Evolutionary conservation across 169 alveolate species (phyloP), one percentile per base, ranked within the genome.

Genomic region (Plasmodium yoelii): DNA sequence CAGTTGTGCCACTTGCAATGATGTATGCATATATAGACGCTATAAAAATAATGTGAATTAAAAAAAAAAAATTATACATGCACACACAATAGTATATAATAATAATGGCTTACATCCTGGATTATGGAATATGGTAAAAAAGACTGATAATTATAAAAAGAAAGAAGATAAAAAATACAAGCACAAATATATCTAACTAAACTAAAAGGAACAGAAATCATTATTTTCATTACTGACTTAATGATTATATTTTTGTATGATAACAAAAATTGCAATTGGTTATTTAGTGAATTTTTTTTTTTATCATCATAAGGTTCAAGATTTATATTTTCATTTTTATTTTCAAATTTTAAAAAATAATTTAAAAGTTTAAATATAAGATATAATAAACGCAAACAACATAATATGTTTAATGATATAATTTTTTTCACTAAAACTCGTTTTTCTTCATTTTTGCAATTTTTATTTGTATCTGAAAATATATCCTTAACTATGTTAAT

Each of bases 181-280:
- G 51, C 88, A 18, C 73, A 74, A 28, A 60, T 22, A 46, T 74
- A 60, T 65, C 88, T 74, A 60, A 67, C 53, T 67, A 74, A 61
- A 13, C 65, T 64, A 18, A 74, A 34, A 0, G 88, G 88, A 15
- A 74, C 63, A 34, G 42, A 34, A 34, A 34, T 34, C 9, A 77
- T 24, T 64, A 77, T 28, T 57, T 77, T 77, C 61, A 77, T 53
- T 6, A 77, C 56, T 56, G 68, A 63, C 46, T 77, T 77, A 24
- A 77, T 69, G 18, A 77, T 53, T 39, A 67, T 51, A 13, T 55
- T 63, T 77, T 77, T 77, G 13, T 77, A 77, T 0, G 77, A 77
- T 57, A 77, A 64, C 57, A 77, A 77, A 53, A 77, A 77, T 49
- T 63, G 22, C 6, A 73, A 49, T n/a, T 73, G n/a, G 10, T 73